phyloP scores from a whole-genome alignment of 306 rosid species.

The Vigna unguiculata region DNA sequence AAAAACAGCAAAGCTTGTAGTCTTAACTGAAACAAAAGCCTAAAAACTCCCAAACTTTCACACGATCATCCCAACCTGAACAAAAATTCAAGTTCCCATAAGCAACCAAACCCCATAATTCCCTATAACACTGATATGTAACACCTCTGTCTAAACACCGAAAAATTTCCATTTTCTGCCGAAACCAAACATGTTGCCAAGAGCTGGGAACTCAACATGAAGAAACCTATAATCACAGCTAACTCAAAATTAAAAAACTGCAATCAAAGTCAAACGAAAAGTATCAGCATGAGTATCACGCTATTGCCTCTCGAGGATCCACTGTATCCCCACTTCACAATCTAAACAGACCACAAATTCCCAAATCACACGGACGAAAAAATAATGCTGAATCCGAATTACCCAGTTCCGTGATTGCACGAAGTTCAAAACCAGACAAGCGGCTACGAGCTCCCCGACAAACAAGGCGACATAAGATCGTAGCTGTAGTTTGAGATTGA shows the following conservation, averaged over 20 bases:
- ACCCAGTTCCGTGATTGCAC: conserved; percentile 25
- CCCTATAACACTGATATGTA: neutral
- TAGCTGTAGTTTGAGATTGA: neutral
- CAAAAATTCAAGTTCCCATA: neutral
- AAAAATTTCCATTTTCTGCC: neutral
- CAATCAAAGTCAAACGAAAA: neutral
- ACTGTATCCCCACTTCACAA: conserved; percentile 17
- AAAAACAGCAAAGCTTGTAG: neutral
- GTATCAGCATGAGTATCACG: neutral
- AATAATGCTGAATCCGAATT: conserved; percentile 49
- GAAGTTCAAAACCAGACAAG: conserved; percentile 14
- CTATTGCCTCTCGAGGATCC: conserved; percentile 28
- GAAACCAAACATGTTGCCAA: neutral
- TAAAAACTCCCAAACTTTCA: conserved; percentile 20
- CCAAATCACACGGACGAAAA: conserved; percentile 12
- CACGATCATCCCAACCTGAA: neutral
- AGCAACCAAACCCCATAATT: conserved; percentile 20
- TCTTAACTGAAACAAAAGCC: conserved; percentile 24
- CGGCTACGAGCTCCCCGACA: neutral
- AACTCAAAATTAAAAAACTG: neutral
- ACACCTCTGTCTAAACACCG: neutral
- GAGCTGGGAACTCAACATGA: conserved; percentile 1
- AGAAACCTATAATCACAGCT: conserved; percentile 4
- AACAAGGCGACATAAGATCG: conserved; percentile 31
- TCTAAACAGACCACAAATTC: conserved; percentile 30